phyloP scores from a whole-genome alignment of 2,329 filamentous ascomycete genomes.

The Aspergillus unguis region DNA sequence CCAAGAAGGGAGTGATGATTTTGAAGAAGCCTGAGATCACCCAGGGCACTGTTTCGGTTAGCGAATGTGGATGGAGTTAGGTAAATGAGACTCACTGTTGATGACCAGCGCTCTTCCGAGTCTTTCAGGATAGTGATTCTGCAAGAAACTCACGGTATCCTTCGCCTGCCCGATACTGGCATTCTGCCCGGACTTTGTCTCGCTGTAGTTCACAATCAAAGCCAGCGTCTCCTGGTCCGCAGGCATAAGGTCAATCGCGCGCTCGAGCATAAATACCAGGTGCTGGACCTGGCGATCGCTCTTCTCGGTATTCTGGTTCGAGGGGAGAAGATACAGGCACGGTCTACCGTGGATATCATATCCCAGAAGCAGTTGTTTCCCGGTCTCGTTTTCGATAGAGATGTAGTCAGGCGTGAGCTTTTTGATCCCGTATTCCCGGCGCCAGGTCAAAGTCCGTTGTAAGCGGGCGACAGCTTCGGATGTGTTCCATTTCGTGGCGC shows the following conservation, averaged over 20 bases:
- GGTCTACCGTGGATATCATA: conserved; percentile 83
- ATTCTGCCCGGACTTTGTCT: conserved; percentile 70
- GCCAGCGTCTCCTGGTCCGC: conserved; percentile 82
- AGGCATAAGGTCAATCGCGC: conserved; percentile 81
- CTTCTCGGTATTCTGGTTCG: conserved; percentile 85
- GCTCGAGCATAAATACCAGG: conserved; percentile 92
- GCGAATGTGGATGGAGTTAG: background rate
- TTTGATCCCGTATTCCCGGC: conserved; percentile 82
- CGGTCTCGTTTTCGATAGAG: conserved; percentile 89
- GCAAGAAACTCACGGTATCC: conserved; percentile 84
- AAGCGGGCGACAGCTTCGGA: conserved; percentile 75
- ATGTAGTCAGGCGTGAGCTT: conserved; percentile 77
- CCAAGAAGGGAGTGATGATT: conserved; percentile 92
- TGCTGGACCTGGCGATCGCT: conserved; percentile 87
- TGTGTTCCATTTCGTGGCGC: conserved; percentile 86
- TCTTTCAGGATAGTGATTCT: conserved; percentile 93
- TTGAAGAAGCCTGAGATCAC: conserved; percentile 94
- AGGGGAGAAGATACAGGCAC: conserved; percentile 86
- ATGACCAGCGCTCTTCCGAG: conserved; percentile 85
- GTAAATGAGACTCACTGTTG: conserved; percentile 60
- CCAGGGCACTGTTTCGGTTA: conserved; percentile 67
- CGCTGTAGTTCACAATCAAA: conserved; percentile 88
- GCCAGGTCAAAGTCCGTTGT: conserved; percentile 77
- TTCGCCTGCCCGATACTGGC: conserved; percentile 73
- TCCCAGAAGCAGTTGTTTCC: conserved; percentile 86